Percentiles rank a stretch among this genome's conserved stretches.
Conservation (phyloP, 306 rosid species). For the Quercus robur region DNA sequence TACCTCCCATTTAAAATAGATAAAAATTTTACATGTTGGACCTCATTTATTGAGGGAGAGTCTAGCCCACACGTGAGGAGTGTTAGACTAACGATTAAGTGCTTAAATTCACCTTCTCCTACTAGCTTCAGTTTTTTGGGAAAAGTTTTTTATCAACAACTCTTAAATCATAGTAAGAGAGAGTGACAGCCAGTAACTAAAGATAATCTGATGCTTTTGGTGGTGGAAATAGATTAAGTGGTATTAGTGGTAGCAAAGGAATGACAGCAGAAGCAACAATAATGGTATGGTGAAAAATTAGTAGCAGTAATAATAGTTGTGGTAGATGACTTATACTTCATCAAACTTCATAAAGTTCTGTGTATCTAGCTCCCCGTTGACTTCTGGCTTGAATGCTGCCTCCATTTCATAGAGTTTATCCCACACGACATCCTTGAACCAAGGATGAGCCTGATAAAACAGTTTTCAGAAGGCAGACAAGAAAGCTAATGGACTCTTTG, state of each 20-base stretch:
- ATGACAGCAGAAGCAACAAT: not conserved
- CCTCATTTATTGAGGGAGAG: too few relatives aligned
- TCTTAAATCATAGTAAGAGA: constrained; percentile 10
- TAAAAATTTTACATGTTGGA: too few relatives aligned
- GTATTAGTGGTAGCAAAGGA: not conserved
- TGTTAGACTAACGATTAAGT: too few relatives aligned
- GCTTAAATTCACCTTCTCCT: too few relatives aligned
- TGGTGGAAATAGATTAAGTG: not conserved
- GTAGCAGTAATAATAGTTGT: not conserved
- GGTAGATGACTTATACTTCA: constrained; percentile 55
- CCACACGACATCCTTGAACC: constrained; percentile 86
- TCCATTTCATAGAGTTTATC: constrained; percentile 93
- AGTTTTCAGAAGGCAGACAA: constrained; percentile 7
- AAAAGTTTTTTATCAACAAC: not conserved
- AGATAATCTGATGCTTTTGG: not conserved
- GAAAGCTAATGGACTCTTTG: constrained; percentile 1
- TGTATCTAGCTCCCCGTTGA: constrained; percentile 95
- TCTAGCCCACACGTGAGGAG: too few relatives aligned
- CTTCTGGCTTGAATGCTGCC: constrained; percentile 96
- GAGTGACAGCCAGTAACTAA: not conserved
- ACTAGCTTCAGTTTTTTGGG: too few relatives aligned
- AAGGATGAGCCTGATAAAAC: constrained; percentile 81
- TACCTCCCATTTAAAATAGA: too few relatives aligned
- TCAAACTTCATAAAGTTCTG: constrained; percentile 99
- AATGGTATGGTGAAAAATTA: not conserved